Base-by-base conservation (phyloP, 225 moss, liverwort and hornwort genomes). In the Thuidium tamariscinum region DNA sequence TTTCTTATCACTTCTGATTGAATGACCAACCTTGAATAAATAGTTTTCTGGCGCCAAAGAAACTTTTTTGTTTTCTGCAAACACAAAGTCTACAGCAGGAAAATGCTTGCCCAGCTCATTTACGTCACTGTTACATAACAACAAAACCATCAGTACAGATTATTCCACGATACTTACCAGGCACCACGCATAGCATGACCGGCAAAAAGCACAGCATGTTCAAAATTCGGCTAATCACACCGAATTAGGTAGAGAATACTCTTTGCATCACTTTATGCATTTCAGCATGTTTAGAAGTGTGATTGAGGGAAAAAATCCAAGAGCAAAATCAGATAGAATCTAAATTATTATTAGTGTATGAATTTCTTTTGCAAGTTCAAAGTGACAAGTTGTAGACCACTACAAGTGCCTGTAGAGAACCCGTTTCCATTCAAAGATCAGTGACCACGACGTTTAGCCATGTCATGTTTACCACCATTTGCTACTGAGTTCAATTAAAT, bases 11-110 rank as follows among this genome's bases (percentile, higher is more conserved):
- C 80, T 59, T 83, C 20, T 37, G 64, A 59, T 75, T 75, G 34
- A 70, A 83, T 74, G 64, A 86, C 86, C 59, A 83, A 96, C 96
- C 95, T 93, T 94, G 84, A 97, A 97, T n/a, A 97, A 87, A 89
- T 97, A 97, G 77, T 97, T 97, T 87, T 97, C 97, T 60, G 97
- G 97, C 44, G 94, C 93, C 88, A 97, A 91, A 42, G 96, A 86
- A 76, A 97, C 88, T 72, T 89, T 91, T 79, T 83, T 81, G 61
- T 90, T 92, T 57, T 86, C 93, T 78, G 93, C 94, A 83, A 97
- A 95, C 30, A 95, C 93, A 65, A 97, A 91, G 41, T 96, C 95
- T 65, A 97, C 93, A 46, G 90, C 80, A 55, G 97, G 97, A 83
- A 96, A 97, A 90, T 93, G 92, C 57, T 97, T 90, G 41, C 83